Evolutionary conservation across 768 basidiomycete genomes (phyloP).

Genomic region (Crucibulum laeve): DNA sequence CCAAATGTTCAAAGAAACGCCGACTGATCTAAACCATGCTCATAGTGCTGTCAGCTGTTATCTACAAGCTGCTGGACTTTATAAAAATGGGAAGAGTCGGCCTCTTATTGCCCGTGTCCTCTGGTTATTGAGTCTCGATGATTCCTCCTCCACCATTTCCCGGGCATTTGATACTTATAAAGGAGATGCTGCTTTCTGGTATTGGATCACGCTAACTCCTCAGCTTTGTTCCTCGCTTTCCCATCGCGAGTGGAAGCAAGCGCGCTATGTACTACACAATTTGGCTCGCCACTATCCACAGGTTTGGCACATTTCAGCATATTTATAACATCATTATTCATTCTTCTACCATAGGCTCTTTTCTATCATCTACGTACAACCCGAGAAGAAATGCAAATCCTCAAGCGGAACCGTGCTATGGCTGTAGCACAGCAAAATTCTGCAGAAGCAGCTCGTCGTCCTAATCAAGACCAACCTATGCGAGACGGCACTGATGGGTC

Average conservation of each 20-base stretch:
- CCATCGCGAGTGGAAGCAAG: slow-evolving; percentile 90
- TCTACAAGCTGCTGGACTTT: slow-evolving; percentile 92
- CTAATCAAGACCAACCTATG: slow-evolving; percentile 19
- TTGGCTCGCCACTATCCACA: slow-evolving; percentile 92
- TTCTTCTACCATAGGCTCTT: slow-evolving; percentile 55
- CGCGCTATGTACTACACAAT: slow-evolving; percentile 81
- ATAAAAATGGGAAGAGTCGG: slow-evolving; percentile 90
- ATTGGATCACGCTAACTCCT: slow-evolving; percentile 97
- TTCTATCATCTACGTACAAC: slow-evolving; percentile 91
- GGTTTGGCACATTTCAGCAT: slow-evolving; percentile 36
- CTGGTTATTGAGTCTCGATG: slow-evolving; percentile 96
- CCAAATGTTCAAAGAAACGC: slow-evolving; percentile 84
- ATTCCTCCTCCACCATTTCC: slow-evolving; percentile 63
- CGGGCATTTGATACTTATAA: slow-evolving; percentile 92
- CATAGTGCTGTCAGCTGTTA: slow-evolving; percentile 96
- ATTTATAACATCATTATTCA: slow-evolving; percentile 4
- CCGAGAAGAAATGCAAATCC: slow-evolving; percentile 38
- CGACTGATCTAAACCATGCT: slow-evolving; percentile 69
- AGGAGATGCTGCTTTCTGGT: slow-evolving; percentile 96
- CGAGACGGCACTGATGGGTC: slow-evolving; percentile 21
- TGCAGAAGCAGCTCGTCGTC: slow-evolving; percentile 23
- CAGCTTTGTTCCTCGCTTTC: slow-evolving; percentile 88
- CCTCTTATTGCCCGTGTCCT: slow-evolving; percentile 87
- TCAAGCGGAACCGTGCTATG: slow-evolving; percentile 34
- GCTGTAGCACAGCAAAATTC: slow-evolving; percentile 27